phyloP scores from a whole-genome alignment of 2,329 filamentous ascomycete genomes.

The Exophiala alcalophila region DNA sequence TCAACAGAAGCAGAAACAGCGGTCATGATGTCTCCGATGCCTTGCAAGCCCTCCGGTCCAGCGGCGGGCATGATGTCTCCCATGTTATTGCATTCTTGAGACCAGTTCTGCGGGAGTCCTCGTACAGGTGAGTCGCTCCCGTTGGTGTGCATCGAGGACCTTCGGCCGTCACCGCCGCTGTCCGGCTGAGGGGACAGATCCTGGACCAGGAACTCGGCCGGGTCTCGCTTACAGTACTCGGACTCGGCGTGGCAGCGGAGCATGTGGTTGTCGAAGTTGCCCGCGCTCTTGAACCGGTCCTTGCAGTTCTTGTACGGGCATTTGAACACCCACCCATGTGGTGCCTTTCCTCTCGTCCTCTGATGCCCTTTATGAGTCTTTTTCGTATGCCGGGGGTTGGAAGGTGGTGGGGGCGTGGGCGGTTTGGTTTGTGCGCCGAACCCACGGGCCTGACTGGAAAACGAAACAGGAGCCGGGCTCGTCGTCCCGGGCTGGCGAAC shows the following conservation, averaged over 20 bases:
- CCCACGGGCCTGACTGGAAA: conserved; percentile 4
- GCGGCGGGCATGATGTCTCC: background rate
- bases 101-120: conserved; percentile 1
- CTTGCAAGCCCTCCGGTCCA: background rate
- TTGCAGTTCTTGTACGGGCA: conserved; percentile 14
- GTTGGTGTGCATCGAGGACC: conserved; percentile 3
- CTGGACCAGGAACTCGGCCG: conserved; percentile 7
- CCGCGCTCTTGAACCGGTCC: conserved; percentile 11
- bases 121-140: conserved; percentile 5
- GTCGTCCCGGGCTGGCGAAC: background rate
- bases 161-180: conserved; percentile 1
- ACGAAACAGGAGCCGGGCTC: background rate
- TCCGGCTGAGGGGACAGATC: conserved; percentile 5
- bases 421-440: conserved; percentile 1
- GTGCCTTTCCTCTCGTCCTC: conserved; percentile 7
- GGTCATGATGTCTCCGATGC: background rate
- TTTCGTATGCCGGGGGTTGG: too few species aligned
- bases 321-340: conserved; percentile 10
- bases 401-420: too few species aligned
- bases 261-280: conserved; percentile 21
- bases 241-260: conserved; percentile 6
- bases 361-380: too few species aligned
- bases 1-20: background rate
- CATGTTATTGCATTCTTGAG: background rate
- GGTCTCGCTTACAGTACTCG: conserved; percentile 6